phyloP scores from a whole-genome alignment of 2,329 filamentous ascomycete species.

The Sporothrix sp. region DNA sequence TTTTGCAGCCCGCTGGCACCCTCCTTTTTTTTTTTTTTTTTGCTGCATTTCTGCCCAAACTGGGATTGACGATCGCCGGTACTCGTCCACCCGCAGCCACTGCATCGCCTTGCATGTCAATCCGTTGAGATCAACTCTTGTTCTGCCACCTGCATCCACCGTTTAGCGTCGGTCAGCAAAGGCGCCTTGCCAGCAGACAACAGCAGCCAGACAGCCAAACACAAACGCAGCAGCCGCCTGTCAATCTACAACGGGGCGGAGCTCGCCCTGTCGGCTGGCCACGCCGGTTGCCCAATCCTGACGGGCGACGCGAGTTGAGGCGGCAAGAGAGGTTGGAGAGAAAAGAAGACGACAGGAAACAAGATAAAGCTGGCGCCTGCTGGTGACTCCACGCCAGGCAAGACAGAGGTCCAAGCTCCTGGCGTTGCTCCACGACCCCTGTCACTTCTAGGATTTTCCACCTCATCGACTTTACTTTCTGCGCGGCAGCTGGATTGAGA shows the following conservation, averaged over 20 bases:
- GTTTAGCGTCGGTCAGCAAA: constrained; percentile 3
- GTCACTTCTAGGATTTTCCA: background rate
- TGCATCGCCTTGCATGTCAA: too few relatives aligned
- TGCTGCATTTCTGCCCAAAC: constrained; percentile 11
- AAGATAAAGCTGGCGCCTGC: constrained; percentile 4
- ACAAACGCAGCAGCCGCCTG: too few relatives aligned
- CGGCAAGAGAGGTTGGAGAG: background rate
- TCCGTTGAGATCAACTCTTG: background rate
- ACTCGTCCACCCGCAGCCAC: background rate
- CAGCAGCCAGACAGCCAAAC: too few relatives aligned
- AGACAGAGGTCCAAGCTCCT: constrained; percentile 4
- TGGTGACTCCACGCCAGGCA: background rate
- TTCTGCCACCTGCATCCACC: constrained; percentile 3
- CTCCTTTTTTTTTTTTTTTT: background rate
- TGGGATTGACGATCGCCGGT: constrained; percentile 5
- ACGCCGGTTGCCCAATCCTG: background rate
- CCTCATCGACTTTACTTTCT: constrained; percentile 1
- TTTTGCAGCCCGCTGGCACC: background rate
- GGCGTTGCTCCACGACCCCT: constrained; percentile 1
- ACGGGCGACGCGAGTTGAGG: too few relatives aligned
- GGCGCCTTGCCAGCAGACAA: background rate
- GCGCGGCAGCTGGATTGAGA: background rate
- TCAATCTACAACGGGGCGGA: background rate
- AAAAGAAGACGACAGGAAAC: background rate
- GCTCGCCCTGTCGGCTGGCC: background rate